Conservation (phyloP, 352 stramenopile genomes). For the Phytophthora multivora region DNA sequence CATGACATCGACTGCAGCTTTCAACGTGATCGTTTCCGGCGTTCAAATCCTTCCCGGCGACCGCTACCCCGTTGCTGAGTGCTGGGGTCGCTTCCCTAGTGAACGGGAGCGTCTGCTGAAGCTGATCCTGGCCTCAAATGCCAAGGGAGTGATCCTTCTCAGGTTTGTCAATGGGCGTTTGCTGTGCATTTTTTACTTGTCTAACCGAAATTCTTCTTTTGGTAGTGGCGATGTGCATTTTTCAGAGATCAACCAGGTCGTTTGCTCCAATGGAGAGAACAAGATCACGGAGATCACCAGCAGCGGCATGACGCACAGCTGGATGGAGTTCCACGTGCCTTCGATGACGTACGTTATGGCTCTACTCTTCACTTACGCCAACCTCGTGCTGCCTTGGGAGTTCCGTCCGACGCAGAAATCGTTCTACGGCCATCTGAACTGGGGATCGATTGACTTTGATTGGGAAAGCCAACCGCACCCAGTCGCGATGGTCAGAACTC, state of each 20-base stretch:
- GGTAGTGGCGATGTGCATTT: conserved; percentile 93
- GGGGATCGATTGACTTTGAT: conserved; percentile 93
- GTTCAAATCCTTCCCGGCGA: conserved; percentile 90
- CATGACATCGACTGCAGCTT: conserved; percentile 74
- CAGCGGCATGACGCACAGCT: conserved; percentile 94
- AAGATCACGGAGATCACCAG: conserved; percentile 90
- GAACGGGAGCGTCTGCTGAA: conserved; percentile 85
- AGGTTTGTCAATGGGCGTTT: conserved; percentile 44
- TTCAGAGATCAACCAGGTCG: conserved; percentile 91
- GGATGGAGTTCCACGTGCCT: conserved; percentile 82
- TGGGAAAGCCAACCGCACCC: conserved; percentile 64
- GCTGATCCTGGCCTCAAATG: conserved; percentile 80
- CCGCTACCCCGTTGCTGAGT: conserved; percentile 83
- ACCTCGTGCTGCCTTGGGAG: conserved; percentile 80
- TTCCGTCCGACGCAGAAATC: conserved; percentile 62
- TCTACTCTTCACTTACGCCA: conserved; percentile 72
- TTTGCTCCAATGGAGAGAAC: conserved; percentile 75
- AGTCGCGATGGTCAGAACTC: conserved; percentile 61
- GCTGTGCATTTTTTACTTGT: not conserved
- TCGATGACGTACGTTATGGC: conserved; percentile 59
- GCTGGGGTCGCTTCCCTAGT: conserved; percentile 89
- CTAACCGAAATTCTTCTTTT: conserved; percentile 21
- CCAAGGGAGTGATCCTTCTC: conserved; percentile 89
- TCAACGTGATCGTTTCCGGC: conserved; percentile 94
- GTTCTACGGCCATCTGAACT: conserved; percentile 92